These are phyloP conservation scores for Madurella mycetomatis DNA, from an alignment of 2,329 filamentous ascomycete genomes.

Conservation along the genomic window DNA sequence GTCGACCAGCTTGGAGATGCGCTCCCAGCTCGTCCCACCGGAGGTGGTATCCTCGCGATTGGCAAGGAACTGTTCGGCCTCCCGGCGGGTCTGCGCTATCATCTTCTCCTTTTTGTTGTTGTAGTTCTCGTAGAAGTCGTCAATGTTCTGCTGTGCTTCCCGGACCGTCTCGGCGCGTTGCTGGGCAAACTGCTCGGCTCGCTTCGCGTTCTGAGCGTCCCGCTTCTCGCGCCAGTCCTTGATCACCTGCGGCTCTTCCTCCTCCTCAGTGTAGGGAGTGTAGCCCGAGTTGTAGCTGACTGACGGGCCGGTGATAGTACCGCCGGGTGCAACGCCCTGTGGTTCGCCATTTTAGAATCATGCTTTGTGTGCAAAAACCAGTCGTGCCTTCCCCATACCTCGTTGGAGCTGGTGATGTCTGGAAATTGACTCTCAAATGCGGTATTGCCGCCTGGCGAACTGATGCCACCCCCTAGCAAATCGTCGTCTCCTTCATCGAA, in stretches of 20 bases:
- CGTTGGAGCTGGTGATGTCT: conserved; percentile 63
- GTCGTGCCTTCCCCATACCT: conserved; percentile 47
- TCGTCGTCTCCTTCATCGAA: conserved; percentile 69
- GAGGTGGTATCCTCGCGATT: conserved; percentile 88
- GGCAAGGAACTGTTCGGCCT: conserved; percentile 88
- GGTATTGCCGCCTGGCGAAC: conserved; percentile 40
- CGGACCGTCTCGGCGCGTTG: conserved; percentile 83
- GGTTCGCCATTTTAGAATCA: conserved; percentile 13
- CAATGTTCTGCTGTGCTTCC: conserved; percentile 89
- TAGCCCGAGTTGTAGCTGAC: conserved; percentile 60
- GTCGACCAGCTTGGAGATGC: conserved; percentile 96
- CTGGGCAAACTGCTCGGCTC: conserved; percentile 74
- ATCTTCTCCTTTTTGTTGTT: conserved; percentile 97
- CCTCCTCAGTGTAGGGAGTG: conserved; percentile 55
- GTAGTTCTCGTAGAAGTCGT: conserved; percentile 99
- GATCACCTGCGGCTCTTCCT: conserved; percentile 85
- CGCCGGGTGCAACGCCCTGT: conserved; percentile 68
- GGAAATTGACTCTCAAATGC: conserved; percentile 88
- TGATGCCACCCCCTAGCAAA: conserved; percentile 61
- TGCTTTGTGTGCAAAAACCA: neutral
- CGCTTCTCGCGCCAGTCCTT: conserved; percentile 89
- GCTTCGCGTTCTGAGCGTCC: conserved; percentile 75
- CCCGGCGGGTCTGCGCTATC: conserved; percentile 79
- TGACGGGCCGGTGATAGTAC: conserved; percentile 72
- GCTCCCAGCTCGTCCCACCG: conserved; percentile 96